phyloP scores from a whole-genome alignment of 73 alveolate genomes.

The Blepharisma stoltei region DNA sequence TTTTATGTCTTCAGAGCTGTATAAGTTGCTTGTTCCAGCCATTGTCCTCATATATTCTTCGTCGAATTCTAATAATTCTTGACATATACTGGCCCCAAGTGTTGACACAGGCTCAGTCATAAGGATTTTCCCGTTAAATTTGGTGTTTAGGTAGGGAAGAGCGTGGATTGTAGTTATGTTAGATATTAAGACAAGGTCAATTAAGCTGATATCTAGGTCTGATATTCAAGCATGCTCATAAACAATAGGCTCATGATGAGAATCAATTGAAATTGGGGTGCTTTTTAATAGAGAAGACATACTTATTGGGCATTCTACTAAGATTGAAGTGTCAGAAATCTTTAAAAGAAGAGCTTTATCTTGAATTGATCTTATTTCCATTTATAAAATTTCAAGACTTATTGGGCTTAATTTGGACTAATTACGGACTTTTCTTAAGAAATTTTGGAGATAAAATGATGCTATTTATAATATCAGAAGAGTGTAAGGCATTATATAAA shows the following conservation, averaged over 20 bases:
- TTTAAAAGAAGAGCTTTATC: background rate
- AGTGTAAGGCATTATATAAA: too few species aligned
- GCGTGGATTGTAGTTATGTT: background rate
- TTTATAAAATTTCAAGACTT: too few species aligned
- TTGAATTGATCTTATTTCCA: too few species aligned
- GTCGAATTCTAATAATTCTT: background rate
- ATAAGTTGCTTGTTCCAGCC: background rate
- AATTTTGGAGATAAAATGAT: too few species aligned
- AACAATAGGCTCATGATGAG: background rate
- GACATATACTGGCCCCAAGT: constrained; percentile 1
- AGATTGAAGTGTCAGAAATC: background rate
- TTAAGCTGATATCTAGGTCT: background rate
- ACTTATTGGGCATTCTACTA: constrained; percentile 21
- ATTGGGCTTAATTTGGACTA: too few species aligned
- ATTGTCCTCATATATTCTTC: constrained; percentile 21
- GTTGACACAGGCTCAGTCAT: constrained; percentile 30
- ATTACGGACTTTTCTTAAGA: too few species aligned
- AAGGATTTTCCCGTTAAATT: constrained; percentile 1
- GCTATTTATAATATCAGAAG: too few species aligned
- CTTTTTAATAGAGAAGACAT: background rate
- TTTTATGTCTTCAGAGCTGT: constrained; percentile 10
- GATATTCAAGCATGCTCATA: background rate
- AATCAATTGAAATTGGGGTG: background rate
- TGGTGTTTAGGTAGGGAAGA: background rate
- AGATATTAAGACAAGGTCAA: constrained; percentile 1